A percentile compares a stretch with the other conserved stretches of the same genome.
Conservation (phyloP, 192 early-diverging fungal genomes). For the Gaertneriomyces sp. region DNA sequence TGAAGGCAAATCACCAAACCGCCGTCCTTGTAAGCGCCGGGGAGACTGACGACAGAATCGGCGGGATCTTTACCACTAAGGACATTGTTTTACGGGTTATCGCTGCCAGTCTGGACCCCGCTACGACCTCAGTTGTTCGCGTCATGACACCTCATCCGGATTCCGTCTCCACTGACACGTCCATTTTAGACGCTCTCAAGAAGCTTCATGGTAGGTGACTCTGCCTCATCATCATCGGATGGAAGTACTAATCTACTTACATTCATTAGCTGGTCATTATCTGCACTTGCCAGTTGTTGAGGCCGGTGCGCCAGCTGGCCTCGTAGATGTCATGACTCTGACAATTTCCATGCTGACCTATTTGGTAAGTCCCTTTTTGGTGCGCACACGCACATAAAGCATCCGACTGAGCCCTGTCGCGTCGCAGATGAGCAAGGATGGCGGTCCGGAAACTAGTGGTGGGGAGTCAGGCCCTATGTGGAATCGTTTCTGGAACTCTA, state of each 20-base stretch:
- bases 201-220: slow-evolving; percentile 38
- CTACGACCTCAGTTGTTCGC: slow-evolving; percentile 86
- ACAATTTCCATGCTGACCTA: slow-evolving; percentile 48
- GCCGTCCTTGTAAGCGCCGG: slow-evolving; percentile 40
- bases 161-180: slow-evolving; percentile 32
- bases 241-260: not conserved
- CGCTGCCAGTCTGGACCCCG: slow-evolving; percentile 70
- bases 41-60: slow-evolving; percentile 36
- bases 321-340: slow-evolving; percentile 47
- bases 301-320: slow-evolving; percentile 32
- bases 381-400: not conserved
- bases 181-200: slow-evolving; percentile 50
- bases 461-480: slow-evolving; percentile 40
- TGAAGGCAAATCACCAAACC: slow-evolving; percentile 40
- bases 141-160: slow-evolving; percentile 78
- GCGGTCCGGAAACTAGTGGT: not conserved
- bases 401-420: not conserved
- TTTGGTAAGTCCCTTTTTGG: slow-evolving; percentile 22
- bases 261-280: slow-evolving; percentile 36
- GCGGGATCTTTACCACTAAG: slow-evolving; percentile 54
- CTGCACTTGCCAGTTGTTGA: slow-evolving; percentile 50
- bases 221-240: not conserved
- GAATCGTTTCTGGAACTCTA: slow-evolving; percentile 42
- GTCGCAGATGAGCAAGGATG: slow-evolving; percentile 8
- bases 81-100: slow-evolving; percentile 48